These are phyloP conservation scores for Gymnopilus dilepis DNA, from an alignment of 768 basidiomycete species.

Conservation along the genomic window DNA sequence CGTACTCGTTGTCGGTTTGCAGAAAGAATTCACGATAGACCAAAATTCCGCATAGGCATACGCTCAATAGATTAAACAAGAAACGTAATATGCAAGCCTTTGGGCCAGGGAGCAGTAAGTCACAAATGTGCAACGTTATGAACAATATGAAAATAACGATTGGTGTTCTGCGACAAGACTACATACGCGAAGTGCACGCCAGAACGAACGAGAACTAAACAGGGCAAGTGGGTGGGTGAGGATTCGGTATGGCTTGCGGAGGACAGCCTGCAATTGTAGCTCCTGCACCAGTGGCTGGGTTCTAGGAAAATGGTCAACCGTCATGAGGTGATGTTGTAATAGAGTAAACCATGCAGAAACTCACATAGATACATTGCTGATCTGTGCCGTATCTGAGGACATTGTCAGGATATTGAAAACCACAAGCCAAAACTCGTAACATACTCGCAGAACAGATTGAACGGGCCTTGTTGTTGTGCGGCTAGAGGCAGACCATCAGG, in stretches of 20 bases:
- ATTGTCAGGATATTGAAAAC: neutral
- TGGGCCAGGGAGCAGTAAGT: no score
- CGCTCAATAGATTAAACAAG: no score
- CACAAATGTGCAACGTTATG: no score
- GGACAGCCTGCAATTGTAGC: slow-evolving; percentile 23
- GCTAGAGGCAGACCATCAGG: slow-evolving; percentile 21
- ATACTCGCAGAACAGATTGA: slow-evolving; percentile 27
- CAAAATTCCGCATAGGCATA: no score
- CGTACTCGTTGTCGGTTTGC: no score
- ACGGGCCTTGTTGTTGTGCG: slow-evolving; percentile 24
- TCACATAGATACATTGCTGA: neutral
- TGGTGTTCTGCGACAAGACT: no score
- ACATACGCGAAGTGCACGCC: no score
- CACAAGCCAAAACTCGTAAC: neutral
- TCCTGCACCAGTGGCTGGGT: slow-evolving; percentile 22
- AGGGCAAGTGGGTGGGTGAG: slow-evolving; percentile 28
- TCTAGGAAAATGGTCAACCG: slow-evolving; percentile 10
- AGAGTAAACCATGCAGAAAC: neutral
- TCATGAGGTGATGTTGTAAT: neutral
- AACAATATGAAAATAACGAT: no score
- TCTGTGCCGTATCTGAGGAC: neutral
- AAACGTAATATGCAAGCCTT: no score
- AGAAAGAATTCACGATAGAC: no score
- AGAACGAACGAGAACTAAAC: no score
- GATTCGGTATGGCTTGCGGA: slow-evolving; percentile 18